A percentile compares a stretch with the other conserved stretches of the same genome.
phyloP scores from a whole-genome alignment of 1,139 yeast species.

The Hemisphaericaspora xylofermentans region DNA sequence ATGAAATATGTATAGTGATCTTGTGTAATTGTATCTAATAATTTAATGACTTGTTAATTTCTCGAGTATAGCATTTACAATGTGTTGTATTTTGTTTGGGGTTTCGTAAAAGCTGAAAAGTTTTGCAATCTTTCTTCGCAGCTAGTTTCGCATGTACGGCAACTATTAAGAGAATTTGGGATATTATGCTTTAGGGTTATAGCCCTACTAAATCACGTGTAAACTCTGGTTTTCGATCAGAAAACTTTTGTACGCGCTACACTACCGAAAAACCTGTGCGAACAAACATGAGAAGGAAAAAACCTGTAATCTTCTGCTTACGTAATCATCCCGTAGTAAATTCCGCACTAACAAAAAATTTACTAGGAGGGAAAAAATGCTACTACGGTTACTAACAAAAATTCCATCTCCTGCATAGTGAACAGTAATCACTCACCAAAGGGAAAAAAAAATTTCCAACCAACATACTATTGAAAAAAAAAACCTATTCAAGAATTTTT shows the following conservation, averaged over 20 bases:
- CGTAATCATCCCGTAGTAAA: not conserved
- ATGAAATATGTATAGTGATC: not conserved
- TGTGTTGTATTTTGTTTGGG: not conserved
- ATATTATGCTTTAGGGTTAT: constrained; percentile 3
- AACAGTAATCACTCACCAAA: too few relatives aligned
- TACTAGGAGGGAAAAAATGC: not conserved
- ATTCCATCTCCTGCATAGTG: constrained; percentile 3
- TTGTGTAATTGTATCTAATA: not conserved
- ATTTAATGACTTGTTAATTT: not conserved
- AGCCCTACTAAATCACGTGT: constrained; percentile 4
- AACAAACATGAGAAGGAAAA: not conserved
- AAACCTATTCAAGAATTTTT: constrained; percentile 3
- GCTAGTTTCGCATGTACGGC: too few relatives aligned
- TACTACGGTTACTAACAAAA: not conserved
- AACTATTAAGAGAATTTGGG: not conserved
- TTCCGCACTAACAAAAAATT: not conserved
- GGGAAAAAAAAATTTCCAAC: constrained; percentile 1
- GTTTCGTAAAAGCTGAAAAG: too few relatives aligned
- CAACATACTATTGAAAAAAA: constrained; percentile 4
- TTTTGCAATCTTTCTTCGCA: not conserved
- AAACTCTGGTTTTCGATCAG: not conserved
- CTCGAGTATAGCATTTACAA: not conserved
- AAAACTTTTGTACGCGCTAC: not conserved
- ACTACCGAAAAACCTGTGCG: not conserved
- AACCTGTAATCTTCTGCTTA: not conserved